Base-by-base conservation (phyloP, 495 filamentous ascomycete species). In the Lophium mytilinum region DNA sequence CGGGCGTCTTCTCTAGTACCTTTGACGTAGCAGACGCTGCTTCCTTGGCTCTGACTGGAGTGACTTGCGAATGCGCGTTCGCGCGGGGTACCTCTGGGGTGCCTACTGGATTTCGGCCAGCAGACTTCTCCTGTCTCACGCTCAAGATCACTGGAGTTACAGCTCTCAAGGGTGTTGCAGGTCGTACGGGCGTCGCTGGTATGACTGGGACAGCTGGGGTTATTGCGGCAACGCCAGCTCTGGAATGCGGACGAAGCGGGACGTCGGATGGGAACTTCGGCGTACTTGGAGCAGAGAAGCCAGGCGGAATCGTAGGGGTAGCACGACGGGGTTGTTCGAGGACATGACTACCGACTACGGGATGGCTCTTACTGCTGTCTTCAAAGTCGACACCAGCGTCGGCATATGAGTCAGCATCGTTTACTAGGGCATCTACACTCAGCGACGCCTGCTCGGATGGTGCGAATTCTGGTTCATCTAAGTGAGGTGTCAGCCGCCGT, bases 221-320 rank as follows among this genome's bases (percentile, higher is more conserved):
- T 5, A 64, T 35, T 48, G 33, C 46, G 0, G 41, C 42, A 30
- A 51, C 53, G 41, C 17, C 52, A 54, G 53, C 54, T n/a, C 56
- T 49, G 17, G 57, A 64, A 15, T 55, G 5, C 9, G 61, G 56
- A n/a, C 35, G 51, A 46, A 40, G 42, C 10, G 52, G 55, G 17
- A 55, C 47, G 11, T 42, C 24, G 33, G 10, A 9, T 24, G 45
- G 35, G 24, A 53, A 14, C 39, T 53, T 62, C 10, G 58, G 81
- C 3, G 73, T 68, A 51, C 78, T 79, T 4, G 78, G 76, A 11
- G 83, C 66, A 12, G 78, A 78, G 42, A 89, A 79, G 0, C 86
- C 87, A 21, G 87, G 86, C 36, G 86, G 85, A 9, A 85, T 71
- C 1, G 76, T 77, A 3, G 84, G 83, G 9, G 81, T 83, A 3